Evolutionary conservation across 352 stramenopile genomes (phyloP), one percentile per base, ranked within the genome.

Genomic region (Phytophthora kernoviae): DNA sequence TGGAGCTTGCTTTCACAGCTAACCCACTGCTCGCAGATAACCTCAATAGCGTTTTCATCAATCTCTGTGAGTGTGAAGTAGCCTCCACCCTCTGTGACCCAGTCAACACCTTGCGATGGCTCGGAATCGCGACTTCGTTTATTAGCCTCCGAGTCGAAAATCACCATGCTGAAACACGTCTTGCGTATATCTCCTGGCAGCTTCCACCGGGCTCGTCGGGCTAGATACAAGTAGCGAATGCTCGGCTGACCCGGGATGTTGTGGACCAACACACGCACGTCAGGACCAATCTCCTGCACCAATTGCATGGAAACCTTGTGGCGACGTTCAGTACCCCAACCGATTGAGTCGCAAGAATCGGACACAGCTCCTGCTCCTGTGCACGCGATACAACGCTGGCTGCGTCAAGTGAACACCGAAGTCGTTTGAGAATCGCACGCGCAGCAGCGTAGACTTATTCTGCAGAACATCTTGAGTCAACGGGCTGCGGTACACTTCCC

Each of bases 1-100:
- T 82, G 72, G 33, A 58, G 8, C 8, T 61, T 50, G 34, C 36
- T 82, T n/a, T 76, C 30, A 24, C 65, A 79, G 12, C n/a, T 39
- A 10, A 54, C 43, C 41, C 51, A 72, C 34, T 75, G 64, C 27
- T 74, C 56, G 40, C 69, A 75, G 17, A 68, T 37, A 2, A 71
- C 55, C 4, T 77, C 64, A 15, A 74, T 45, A 0, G 40, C 46
- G 5, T 44, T 39, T 26, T 53, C 45, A 17, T 74, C 60, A 9
- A 63, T 52, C 21, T 71, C 55, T 5, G 46, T 30, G 26, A 77
- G 40, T 11, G 55, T 62, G 21, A 74, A 54, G 4, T 54, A 17
- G 2, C 55, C 42, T n/a, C 65, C 69, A 10, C 69, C 69, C 40
- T 75, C 67, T 14, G 45, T 55, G 18, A 75, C 21, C 69, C 69